Percentiles rank a stretch among this genome's conserved stretches.
Evolutionary conservation across 352 stramenopile species (phyloP).

Genomic region (Globisporangium solare): DNA sequence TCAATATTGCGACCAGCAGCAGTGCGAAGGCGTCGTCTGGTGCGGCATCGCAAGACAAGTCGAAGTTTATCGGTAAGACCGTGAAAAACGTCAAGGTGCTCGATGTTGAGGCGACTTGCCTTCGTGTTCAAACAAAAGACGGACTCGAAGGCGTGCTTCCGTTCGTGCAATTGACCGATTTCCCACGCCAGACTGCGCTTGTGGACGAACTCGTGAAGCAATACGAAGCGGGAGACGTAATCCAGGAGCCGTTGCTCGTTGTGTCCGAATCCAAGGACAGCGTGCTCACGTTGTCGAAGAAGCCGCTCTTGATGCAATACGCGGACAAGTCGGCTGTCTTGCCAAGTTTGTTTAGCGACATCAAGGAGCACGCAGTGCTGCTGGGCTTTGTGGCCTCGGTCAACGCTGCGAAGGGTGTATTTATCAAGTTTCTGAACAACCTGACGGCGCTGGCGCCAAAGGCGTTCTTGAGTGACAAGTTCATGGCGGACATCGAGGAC

Average conservation of each 20-base stretch:
- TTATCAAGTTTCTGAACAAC: slow-evolving; percentile 88
- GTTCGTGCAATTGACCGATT: slow-evolving; percentile 84
- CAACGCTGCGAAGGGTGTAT: slow-evolving; percentile 70
- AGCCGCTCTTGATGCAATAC: slow-evolving; percentile 70
- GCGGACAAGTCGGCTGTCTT: slow-evolving; percentile 31
- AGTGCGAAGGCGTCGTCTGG: slow-evolving; percentile 3
- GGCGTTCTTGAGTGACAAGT: slow-evolving; percentile 72
- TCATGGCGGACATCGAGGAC: slow-evolving; percentile 61
- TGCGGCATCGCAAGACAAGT: slow-evolving; percentile 14
- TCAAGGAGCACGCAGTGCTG: slow-evolving; percentile 55
- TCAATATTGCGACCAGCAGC: slow-evolving; percentile 46
- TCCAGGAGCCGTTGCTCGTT: slow-evolving; percentile 57
- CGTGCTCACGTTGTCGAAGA: slow-evolving; percentile 72
- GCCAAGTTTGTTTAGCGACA: slow-evolving; percentile 52
- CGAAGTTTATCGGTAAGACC: slow-evolving; percentile 44
- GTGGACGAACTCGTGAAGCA: slow-evolving; percentile 66
- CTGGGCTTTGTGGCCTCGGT: slow-evolving; percentile 81
- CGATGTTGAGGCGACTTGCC: slow-evolving; percentile 53
- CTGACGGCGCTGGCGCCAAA: slow-evolving; percentile 78
- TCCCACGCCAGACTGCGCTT: slow-evolving; percentile 68
- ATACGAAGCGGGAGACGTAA: slow-evolving; percentile 44
- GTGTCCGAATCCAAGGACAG: slow-evolving; percentile 66
- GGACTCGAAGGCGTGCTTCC: slow-evolving; percentile 69
- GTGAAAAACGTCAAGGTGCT: slow-evolving; percentile 66
- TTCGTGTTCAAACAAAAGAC: slow-evolving; percentile 74